Base-by-base conservation (phyloP, 164 flowering plant species). In the Vitis amurensis region DNA sequence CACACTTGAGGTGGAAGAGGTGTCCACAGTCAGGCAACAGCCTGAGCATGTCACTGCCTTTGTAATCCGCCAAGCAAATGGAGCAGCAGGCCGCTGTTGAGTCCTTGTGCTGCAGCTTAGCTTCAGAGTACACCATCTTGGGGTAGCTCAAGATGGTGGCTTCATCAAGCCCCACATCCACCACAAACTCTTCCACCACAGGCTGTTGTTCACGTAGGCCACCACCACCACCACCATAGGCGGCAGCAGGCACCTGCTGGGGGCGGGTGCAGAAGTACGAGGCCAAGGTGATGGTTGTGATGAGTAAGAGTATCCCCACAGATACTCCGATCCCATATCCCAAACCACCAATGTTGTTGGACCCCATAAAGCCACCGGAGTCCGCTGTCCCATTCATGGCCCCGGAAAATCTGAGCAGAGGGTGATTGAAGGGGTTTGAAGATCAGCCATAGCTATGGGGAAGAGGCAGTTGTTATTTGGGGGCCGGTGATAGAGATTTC, bases 21-120 rank as follows among this genome's bases (percentile, higher is more conserved):
- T 94, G 98, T 2, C 81, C 78, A 52, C 98, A 94, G 29, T 87
- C 91, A 0, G 98, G 98, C 78, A 94, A 68, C 66, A 79, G 17
- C 65, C 97, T 73, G 4, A 94, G 80, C 81, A 71, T 31, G 68
- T 94, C 97, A 0, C 61, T 59, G 19, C 61, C 76, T 75, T 83
- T 88, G 72, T 92, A 94, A 69, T 94, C 97, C 1, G 80, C 91
- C 66, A 94, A 76, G 75, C 98, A 94, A 10, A 94, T 86, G 16
- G 97, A 87, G 72, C 98, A 92, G 63, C 92, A 81, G 0, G 79
- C 63, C 2, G 83, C 83, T 0, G 84, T 77, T 15, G 86, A 76
- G 65, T 81, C 84, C 69, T 74, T 64, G 61, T 68, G 74, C 48
- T 59, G 58, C 13, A 75, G 65, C 81, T 80, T 87, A 9, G 85